Conservation (phyloP, 2,329 filamentous ascomycete genomes). For the Colletotrichum eleusines region DNA sequence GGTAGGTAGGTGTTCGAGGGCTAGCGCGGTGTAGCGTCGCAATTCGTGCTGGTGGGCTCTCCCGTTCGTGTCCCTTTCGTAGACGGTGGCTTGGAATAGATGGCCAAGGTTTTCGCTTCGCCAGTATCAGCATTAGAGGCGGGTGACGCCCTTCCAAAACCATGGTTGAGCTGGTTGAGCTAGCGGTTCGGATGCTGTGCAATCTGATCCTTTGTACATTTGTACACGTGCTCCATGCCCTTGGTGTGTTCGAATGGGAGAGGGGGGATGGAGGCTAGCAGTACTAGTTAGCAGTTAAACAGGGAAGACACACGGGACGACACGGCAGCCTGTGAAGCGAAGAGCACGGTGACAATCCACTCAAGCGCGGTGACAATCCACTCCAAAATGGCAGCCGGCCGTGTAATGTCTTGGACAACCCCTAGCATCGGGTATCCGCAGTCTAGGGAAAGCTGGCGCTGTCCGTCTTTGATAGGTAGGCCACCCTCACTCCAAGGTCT, state of each 20-base stretch:
- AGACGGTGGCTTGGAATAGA: neutral
- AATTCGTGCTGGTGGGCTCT: slow-evolving; percentile 8
- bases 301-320: slow-evolving; percentile 1
- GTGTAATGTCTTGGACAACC: slow-evolving; percentile 13
- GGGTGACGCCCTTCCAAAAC: slow-evolving; percentile 25
- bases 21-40: slow-evolving; percentile 18
- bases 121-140: slow-evolving; percentile 7
- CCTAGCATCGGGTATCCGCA: slow-evolving; percentile 16
- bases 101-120: slow-evolving; percentile 14
- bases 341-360: slow-evolving; percentile 2
- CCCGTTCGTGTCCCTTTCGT: slow-evolving; percentile 3
- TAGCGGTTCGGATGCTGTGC: slow-evolving; percentile 25
- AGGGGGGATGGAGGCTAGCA: neutral
- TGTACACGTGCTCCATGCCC: slow-evolving; percentile 3
- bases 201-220: neutral
- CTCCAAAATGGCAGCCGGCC: slow-evolving; percentile 12
- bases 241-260: slow-evolving; percentile 3
- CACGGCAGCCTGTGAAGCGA: slow-evolving; percentile 13
- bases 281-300: neutral
- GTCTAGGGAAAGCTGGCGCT: slow-evolving; percentile 9
- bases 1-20: neutral
- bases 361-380: neutral
- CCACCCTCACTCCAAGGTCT: slow-evolving; percentile 8
- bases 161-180: slow-evolving; percentile 29
- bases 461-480: slow-evolving; percentile 31